Conservation (phyloP, 2,329 filamentous ascomycete species). For the Xylariaceae sp. region DNA sequence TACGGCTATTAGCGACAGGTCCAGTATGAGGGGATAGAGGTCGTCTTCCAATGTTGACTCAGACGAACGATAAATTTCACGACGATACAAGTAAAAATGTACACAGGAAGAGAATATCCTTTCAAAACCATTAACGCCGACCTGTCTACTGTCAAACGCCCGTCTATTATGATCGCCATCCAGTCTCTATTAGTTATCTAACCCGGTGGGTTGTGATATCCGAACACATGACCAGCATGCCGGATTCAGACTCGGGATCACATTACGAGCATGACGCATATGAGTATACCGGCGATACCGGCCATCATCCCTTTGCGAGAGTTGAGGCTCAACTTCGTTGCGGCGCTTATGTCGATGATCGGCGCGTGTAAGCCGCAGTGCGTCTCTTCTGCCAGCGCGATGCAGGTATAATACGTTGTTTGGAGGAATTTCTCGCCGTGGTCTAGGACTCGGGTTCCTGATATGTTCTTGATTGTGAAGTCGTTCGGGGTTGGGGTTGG, state of each 20-base stretch:
- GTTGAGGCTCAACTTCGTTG: neutral
- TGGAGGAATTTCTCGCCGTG: slow-evolving; percentile 30
- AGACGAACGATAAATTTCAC: no score
- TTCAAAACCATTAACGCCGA: no score
- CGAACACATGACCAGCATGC: neutral
- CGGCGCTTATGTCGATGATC: slow-evolving; percentile 27
- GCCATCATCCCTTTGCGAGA: neutral
- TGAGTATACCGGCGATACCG: neutral
- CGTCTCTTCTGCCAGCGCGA: slow-evolving; percentile 28
- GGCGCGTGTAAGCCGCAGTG: slow-evolving; percentile 41
- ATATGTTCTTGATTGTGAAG: neutral
- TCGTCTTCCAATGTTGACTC: no score
- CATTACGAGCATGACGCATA: neutral
- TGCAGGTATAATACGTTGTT: slow-evolving; percentile 40
- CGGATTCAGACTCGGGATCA: neutral
- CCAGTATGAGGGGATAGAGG: no score
- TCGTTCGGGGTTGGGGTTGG: neutral
- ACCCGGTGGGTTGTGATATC: no score
- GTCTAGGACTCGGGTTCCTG: neutral
- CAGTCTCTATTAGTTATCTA: no score
- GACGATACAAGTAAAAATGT: no score
- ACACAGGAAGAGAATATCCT: no score
- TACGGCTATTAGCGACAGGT: no score
- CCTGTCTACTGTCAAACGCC: no score
- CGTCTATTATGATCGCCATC: no score